phyloP scores from a whole-genome alignment of 2,329 filamentous ascomycete genomes.

The Scedosporium apiospermum region DNA sequence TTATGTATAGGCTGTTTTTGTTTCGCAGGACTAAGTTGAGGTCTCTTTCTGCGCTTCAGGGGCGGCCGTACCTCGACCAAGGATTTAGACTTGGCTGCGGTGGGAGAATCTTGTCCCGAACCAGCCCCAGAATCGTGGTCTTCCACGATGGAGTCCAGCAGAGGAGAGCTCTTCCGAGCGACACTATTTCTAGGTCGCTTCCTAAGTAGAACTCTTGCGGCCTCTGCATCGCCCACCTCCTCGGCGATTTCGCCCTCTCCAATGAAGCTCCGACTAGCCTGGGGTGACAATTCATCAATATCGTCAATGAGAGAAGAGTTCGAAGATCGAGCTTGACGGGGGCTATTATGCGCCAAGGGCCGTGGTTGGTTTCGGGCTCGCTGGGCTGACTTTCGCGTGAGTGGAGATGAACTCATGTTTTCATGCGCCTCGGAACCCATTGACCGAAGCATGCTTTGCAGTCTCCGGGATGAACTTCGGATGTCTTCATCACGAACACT shows the following conservation, averaged over 20 bases:
- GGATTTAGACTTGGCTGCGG: not conserved
- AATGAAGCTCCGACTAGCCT: slow-evolving; percentile 7
- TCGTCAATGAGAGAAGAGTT: slow-evolving; percentile 11
- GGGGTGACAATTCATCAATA: slow-evolving; percentile 24
- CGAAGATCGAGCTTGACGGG: slow-evolving; percentile 7
- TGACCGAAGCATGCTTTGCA: not conserved
- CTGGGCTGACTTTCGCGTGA: slow-evolving; percentile 31
- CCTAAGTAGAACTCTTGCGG: slow-evolving; percentile 15
- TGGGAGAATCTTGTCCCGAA: slow-evolving; percentile 3
- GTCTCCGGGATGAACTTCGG: not conserved
- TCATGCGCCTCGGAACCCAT: not conserved
- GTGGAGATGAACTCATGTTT: slow-evolving; percentile 27
- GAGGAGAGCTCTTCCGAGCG: not conserved
- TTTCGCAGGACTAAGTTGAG: slow-evolving; percentile 8
- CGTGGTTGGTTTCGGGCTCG: slow-evolving; percentile 19
- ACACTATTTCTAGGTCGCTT: slow-evolving; percentile 20
- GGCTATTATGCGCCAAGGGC: slow-evolving; percentile 14
- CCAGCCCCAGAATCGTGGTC: not conserved
- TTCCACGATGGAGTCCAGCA: not conserved
- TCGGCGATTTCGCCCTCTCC: slow-evolving; percentile 13
- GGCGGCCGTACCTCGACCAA: slow-evolving; percentile 6
- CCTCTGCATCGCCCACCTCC: slow-evolving; percentile 25
- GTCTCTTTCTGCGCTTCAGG: slow-evolving; percentile 11
- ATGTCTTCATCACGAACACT: slow-evolving; percentile 6
- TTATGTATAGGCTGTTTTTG: slow-evolving; percentile 5